Conservation (phyloP, 306 rosid genomes). For the Ormosia emarginata region DNA sequence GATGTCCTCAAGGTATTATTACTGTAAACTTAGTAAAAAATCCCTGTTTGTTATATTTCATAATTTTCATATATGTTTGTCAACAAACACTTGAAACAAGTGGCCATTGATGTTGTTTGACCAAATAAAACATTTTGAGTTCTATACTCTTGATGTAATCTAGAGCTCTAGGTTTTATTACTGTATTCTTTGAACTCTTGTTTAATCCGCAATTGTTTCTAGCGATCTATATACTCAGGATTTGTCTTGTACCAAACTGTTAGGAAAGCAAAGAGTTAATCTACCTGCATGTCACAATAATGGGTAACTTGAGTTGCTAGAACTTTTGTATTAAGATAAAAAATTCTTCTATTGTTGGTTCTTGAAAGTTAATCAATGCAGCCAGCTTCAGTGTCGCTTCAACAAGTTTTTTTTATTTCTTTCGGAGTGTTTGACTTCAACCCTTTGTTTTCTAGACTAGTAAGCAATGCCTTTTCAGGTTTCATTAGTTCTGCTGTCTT, state of each 20-base stretch:
- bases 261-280: not conserved
- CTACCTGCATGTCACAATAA: not conserved
- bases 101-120: too few relatives aligned
- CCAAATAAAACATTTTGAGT: not conserved
- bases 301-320: not conserved
- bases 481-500: not conserved
- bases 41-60: not conserved
- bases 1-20: constrained; percentile 56
- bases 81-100: not conserved
- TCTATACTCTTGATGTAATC: not conserved
- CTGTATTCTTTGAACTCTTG: not conserved
- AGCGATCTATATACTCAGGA: not conserved
- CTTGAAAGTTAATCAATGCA: not conserved
- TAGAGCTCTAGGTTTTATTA: not conserved
- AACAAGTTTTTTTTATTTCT: not conserved
- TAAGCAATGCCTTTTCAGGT: not conserved
- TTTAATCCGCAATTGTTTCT: not conserved
- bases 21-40: not conserved
- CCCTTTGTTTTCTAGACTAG: not conserved
- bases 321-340: not conserved
- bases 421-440: not conserved
- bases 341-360: not conserved
- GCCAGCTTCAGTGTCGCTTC: not conserved
- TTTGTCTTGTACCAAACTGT: not conserved
- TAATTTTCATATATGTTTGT: not conserved